phyloP scores from a whole-genome alignment of 148 eudicot species.

The Diospyros lotus region DNA sequence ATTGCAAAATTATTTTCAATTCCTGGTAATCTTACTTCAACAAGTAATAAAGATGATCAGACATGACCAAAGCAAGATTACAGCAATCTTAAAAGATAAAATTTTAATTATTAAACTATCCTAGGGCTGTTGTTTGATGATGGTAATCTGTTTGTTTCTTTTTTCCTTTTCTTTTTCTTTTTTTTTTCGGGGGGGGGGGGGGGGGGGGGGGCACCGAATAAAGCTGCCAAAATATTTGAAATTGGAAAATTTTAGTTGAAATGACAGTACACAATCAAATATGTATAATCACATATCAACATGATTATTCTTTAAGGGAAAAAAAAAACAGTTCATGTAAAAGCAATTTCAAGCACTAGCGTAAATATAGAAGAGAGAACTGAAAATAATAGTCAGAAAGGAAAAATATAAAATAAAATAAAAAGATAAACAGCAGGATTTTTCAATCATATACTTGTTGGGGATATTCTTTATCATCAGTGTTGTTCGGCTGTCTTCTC shows the following conservation, averaged over 20 bases:
- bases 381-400: background rate
- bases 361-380: background rate
- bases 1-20: constrained; percentile 1
- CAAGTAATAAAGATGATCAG: background rate
- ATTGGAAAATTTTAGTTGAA: constrained; percentile 1
- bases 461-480: constrained; percentile 82
- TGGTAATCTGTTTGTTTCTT: background rate
- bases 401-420: background rate
- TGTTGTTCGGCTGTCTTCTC: constrained; percentile 64
- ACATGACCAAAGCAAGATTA: background rate
- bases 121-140: background rate
- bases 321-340: background rate
- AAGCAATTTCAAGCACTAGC: background rate
- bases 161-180: no score
- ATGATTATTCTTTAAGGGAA: no score
- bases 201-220: background rate
- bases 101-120: background rate
- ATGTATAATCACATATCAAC: background rate
- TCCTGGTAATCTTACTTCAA: background rate
- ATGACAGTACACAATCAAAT: background rate
- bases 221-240: background rate
- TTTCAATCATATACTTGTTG: constrained; percentile 51
- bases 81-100: background rate
- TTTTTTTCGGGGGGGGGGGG: background rate
- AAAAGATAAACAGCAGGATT: background rate